These are phyloP conservation scores for Barnettozyma botsteinii DNA, from an alignment of 805 yeast species.

Conservation along the genomic window DNA sequence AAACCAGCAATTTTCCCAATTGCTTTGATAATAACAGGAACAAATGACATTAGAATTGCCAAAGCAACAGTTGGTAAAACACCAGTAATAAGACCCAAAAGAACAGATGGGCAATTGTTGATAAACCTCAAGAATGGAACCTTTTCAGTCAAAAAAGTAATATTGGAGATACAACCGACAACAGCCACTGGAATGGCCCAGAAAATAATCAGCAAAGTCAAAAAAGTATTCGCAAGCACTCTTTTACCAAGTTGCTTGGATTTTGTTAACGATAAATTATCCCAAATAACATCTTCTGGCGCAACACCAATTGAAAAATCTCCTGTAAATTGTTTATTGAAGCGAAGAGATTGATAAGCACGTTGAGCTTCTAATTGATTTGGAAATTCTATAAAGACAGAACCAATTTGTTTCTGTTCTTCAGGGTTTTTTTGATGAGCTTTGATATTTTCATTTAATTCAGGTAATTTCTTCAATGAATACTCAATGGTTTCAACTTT, in stretches of 20 bases:
- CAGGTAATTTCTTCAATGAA: slow-evolving; percentile 59
- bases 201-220: slow-evolving; percentile 67
- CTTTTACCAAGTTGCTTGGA: slow-evolving; percentile 52
- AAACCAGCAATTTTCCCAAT: slow-evolving; percentile 74
- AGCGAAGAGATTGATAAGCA: slow-evolving; percentile 78
- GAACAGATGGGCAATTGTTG: slow-evolving; percentile 58
- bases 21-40: slow-evolving; percentile 76
- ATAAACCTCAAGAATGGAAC: slow-evolving; percentile 74
- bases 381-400: slow-evolving; percentile 64
- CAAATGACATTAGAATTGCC: slow-evolving; percentile 76
- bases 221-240: slow-evolving; percentile 53
- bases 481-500: slow-evolving; percentile 83
- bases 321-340: slow-evolving; percentile 34
- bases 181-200: slow-evolving; percentile 99
- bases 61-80: slow-evolving; percentile 78
- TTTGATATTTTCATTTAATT: slow-evolving; percentile 60
- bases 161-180: slow-evolving; percentile 89
- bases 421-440: slow-evolving; percentile 50
- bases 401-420: slow-evolving; percentile 46
- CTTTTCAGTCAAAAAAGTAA: slow-evolving; percentile 62
- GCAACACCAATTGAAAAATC: slow-evolving; percentile 51
- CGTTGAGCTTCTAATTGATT: slow-evolving; percentile 83
- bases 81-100: slow-evolving; percentile 84
- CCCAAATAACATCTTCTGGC: slow-evolving; percentile 86
- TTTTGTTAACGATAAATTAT: slow-evolving; percentile 56